Base-by-base conservation (phyloP, 495 filamentous ascomycete species). In the Daldinia childiae region DNA sequence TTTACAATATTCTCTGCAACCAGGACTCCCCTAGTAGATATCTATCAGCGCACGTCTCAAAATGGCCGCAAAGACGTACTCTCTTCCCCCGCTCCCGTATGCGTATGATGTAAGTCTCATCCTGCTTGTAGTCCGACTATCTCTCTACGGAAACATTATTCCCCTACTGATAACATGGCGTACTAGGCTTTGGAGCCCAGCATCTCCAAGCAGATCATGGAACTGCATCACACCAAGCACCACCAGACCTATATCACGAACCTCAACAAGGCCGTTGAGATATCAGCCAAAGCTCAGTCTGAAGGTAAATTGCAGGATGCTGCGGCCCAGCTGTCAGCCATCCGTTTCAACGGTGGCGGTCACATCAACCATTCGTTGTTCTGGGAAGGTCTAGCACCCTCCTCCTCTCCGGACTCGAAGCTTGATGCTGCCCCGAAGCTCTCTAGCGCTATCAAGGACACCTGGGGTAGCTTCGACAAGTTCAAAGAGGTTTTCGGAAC, bases 161-260 rank as follows among this genome's bases (percentile, higher is more conserved):
- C 9, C 27, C 21, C 11, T 65, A 45, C 64, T 76, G 21, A 77
- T 64, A 11, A 58, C 27, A 34, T 32, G 45, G 41, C 14, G 32
- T 17, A 19, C 52, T 74, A 74, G 76, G 95, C 93, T 26, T 89
- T 98, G 72, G 95, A 98, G 82, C 95, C 95, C 65, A 82, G 88
- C 80, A 94, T 98, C 83, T 93, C 90, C 60, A 91, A 90, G 77
- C 89, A 95, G 82, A 98, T 98, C 83, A 98, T 98, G 95, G 92
- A 97, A 84, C 83, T 93, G 43, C 90, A 93, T 78, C 88, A 93
- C 82, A 81, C 73, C 74, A 90, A 90, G 76, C 90, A 93, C 78
- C 90, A 93, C 81, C 81, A 89, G 71, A 87, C 91, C 66, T 93
- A 93, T 78, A 87, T 93, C 65, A 90, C 83, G 76, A 90, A 87